A percentile compares a stretch with the other conserved stretches of the same genome.
Conservation (phyloP, 768 basidiomycete genomes). For the Dictyophora rubrovolvata region DNA sequence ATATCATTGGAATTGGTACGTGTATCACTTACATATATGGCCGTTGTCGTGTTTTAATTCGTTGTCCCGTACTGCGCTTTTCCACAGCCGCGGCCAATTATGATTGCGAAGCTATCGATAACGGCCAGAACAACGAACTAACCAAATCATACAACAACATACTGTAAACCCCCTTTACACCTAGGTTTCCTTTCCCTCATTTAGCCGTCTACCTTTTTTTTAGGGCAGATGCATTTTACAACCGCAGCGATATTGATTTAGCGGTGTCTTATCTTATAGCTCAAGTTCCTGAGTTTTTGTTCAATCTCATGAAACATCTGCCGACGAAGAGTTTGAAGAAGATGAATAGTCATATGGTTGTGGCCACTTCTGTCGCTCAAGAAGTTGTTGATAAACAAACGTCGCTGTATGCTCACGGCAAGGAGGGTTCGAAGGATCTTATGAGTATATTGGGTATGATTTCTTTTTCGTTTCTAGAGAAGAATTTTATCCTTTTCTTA, state of each 20-base stretch:
- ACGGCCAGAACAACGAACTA: not conserved
- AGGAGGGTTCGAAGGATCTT: constrained; percentile 21
- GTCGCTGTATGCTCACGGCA: constrained; percentile 10
- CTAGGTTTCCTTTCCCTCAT: not conserved
- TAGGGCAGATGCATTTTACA: not conserved
- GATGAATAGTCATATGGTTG: constrained; percentile 17
- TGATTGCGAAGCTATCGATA: constrained; percentile 15
- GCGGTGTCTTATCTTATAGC: no score
- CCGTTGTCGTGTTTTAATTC: not conserved
- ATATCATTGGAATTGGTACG: constrained; percentile 41
- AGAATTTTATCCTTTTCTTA: no score
- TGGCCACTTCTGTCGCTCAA: constrained; percentile 17
- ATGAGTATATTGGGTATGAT: constrained; percentile 23
- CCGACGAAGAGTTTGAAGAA: constrained; percentile 21
- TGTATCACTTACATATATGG: not conserved
- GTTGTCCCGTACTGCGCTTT: not conserved
- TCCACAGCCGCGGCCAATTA: constrained; percentile 16
- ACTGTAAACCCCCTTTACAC: no score
- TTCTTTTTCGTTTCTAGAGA: not conserved
- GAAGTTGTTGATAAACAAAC: constrained; percentile 18
- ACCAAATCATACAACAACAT: not conserved
- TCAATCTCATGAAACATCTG: constrained; percentile 20
- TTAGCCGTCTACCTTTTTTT: no score
- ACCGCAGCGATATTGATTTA: not conserved
- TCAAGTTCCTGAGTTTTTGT: constrained; percentile 18